These are phyloP conservation scores for Macrophomina phaseolina DNA, from an alignment of 2,329 filamentous ascomycete species.

Conservation along the genomic window DNA sequence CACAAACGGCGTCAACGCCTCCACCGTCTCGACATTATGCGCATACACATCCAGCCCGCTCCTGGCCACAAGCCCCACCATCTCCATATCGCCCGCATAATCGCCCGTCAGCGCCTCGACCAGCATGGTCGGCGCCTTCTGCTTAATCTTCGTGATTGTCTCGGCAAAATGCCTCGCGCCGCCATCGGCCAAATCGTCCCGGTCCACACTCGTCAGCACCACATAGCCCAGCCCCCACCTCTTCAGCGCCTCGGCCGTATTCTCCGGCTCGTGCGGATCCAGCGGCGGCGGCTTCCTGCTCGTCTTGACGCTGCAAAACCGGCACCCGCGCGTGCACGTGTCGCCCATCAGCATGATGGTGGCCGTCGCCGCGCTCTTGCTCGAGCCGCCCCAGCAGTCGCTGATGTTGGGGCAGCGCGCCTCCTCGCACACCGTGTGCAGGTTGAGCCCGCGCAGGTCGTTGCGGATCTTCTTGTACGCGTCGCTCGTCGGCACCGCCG, in stretches of 20 bases:
- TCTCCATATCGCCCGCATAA: slow-evolving; percentile 82
- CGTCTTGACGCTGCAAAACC: slow-evolving; percentile 98
- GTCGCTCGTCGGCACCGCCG: slow-evolving; percentile 76
- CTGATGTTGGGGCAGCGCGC: slow-evolving; percentile 96
- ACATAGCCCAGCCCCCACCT: slow-evolving; percentile 97
- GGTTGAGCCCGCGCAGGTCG: slow-evolving; percentile 83
- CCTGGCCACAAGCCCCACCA: slow-evolving; percentile 81
- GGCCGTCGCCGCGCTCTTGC: slow-evolving; percentile 88
- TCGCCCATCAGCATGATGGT: slow-evolving; percentile 99
- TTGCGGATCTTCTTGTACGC: slow-evolving; percentile 96
- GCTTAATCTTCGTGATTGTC: slow-evolving; percentile 92
- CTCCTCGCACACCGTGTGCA: slow-evolving; percentile 98
- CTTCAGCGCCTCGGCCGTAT: slow-evolving; percentile 90
- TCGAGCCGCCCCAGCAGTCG: slow-evolving; percentile 93
- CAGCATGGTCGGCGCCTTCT: slow-evolving; percentile 69
- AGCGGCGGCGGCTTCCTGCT: slow-evolving; percentile 75
- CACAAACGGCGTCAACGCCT: slow-evolving; percentile 86
- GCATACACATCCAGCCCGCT: slow-evolving; percentile 96
- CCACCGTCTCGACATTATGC: slow-evolving; percentile 95
- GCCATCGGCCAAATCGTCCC: slow-evolving; percentile 88
- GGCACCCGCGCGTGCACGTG: slow-evolving; percentile 93
- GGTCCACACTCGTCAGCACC: slow-evolving; percentile 90
- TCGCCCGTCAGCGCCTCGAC: slow-evolving; percentile 89
- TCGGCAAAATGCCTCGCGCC: slow-evolving; percentile 90
- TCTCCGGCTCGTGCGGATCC: slow-evolving; percentile 94